These are phyloP conservation scores for Jimgerdemannia flammicorona DNA, from an alignment of 192 early-diverging fungal species.

Conservation along the genomic window DNA sequence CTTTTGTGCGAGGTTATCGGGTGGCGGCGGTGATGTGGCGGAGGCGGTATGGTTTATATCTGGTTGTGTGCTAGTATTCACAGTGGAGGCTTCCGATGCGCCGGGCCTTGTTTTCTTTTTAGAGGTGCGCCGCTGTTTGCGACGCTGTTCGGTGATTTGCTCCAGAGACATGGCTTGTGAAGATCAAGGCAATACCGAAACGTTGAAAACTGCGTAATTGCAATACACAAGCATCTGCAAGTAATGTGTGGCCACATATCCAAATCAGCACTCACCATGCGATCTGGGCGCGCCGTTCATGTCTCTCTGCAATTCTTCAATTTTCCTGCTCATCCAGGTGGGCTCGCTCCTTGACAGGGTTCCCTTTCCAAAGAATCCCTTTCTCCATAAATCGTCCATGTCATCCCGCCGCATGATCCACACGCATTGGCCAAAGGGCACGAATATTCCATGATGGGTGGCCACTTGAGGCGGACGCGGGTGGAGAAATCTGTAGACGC, in stretches of 20 bases:
- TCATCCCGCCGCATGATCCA: not conserved
- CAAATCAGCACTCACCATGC: not conserved
- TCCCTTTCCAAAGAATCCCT: slow-evolving; percentile 38
- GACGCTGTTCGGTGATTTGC: slow-evolving; percentile 34
- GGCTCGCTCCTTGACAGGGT: slow-evolving; percentile 72
- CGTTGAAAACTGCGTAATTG: not conserved
- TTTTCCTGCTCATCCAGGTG: slow-evolving; percentile 56
- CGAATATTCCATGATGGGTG: not conserved
- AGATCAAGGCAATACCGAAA: not conserved
- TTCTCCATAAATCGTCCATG: not conserved
- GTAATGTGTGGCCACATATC: not conserved
- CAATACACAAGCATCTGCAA: not conserved
- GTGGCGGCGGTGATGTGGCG: not conserved
- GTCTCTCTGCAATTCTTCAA: slow-evolving; percentile 15
- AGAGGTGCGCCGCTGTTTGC: slow-evolving; percentile 10
- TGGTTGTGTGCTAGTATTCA: not conserved
- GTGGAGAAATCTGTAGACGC: not conserved
- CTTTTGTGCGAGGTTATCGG: not conserved
- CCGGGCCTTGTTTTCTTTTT: not conserved
- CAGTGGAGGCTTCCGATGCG: not conserved
- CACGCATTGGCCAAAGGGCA: not conserved
- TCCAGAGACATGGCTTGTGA: slow-evolving; percentile 22
- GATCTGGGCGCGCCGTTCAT: not conserved
- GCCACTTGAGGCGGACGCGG: not conserved
- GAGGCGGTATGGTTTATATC: not conserved